Evolutionary conservation across 805 yeast genomes (phyloP), one percentile per base, ranked within the genome.

Genomic region (Myxozyma mucilagina): DNA sequence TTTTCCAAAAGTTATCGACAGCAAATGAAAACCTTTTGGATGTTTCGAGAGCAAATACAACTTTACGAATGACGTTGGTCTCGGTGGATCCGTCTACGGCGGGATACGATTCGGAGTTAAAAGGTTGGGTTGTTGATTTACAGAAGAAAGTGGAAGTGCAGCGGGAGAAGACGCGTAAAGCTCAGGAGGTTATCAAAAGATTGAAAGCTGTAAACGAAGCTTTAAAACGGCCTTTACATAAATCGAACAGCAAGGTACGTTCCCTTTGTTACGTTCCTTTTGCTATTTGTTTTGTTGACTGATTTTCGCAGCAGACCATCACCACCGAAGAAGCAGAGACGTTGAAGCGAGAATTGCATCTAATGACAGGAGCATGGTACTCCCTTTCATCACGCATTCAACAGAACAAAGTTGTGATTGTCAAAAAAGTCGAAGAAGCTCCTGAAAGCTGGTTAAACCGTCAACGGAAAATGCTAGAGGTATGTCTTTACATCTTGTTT

Each of bases 291-390:
- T 14, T 29, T 8, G 3, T 18, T 53, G 8, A 48, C 36, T 10
- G 16, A 1, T 16, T 18, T 4, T 10, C 24, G 10, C 24, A 60
- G 65, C 14, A 18, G 4, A 8, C 41, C 11, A 32, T 63, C 4
- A 45, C 66, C 8, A 42, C n/a, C 11, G 66, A 63, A 36, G 62
- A 63, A 53, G 53, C 66, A 2, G 60, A 57, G 16, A 29, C 36
- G 16, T 41, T 64, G 13, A 45, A 34, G 18, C 65, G 61, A 2
- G 73, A 70, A 53, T 53, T 62, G 20, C 60, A 58, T 10, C 55
- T 70, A 14, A 69, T 70, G 65, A 58, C 70, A 4, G 56, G 68
- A 29, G 73, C 73, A 10, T 70, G 73, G 73, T 69, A 56, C 47
- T 57, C 70, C n/a, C 59, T 70, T 18, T 57, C 68, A 1, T 57